Base-by-base conservation (phyloP, 441 rosid species). In the Gossypium lobatum region DNA sequence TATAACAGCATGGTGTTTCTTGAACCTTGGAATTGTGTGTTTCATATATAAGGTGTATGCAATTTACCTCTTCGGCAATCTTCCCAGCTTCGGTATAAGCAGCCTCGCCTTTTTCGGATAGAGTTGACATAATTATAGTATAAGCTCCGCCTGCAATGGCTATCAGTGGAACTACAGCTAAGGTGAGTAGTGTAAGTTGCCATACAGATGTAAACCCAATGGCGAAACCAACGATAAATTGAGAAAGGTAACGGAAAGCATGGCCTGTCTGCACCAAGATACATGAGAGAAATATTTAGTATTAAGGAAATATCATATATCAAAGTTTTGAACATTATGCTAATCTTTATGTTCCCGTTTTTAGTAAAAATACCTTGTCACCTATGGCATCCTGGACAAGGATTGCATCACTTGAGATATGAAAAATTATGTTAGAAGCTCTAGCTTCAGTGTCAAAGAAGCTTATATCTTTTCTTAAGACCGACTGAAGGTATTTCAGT, bases 311-410 rank as follows among this genome's bases (percentile, higher is more conserved):
- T 4, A 34, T 73, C 46, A 55, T 54, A 16, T 54, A 16, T 39
- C 25, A n/a, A 25, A 60, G 14, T 67, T 69, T 34, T 45, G n/a
- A 42, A 16, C 26, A 50, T 73, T 62, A 26, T 52, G 16, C 1
- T 21, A 25, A 62, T 17, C 26, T 61, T 54, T 45, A 16, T 61
- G 57, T 45, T 72, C 20, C 20, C 48, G 25, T 26, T 60, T 46
- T 14, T 42, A 8, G 17, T 25, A 21, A 42, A 7, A 18, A 18
- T 82, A 93, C 97, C 90, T 93, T 90, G 78, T 93, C 95, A 57
- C 97, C 97, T 16, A 93, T 91, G 7, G 93, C 97, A 80, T 93
- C 98, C 80, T 93, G 96, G 64, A 93, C 89, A 62, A 91, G 83
- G 75, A 93, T 81, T 11, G 92, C 95, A 50, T 89, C 98, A 16